Evolutionary conservation across 495 filamentous ascomycete species (phyloP).

Genomic region (Lichina pygmaea): DNA sequence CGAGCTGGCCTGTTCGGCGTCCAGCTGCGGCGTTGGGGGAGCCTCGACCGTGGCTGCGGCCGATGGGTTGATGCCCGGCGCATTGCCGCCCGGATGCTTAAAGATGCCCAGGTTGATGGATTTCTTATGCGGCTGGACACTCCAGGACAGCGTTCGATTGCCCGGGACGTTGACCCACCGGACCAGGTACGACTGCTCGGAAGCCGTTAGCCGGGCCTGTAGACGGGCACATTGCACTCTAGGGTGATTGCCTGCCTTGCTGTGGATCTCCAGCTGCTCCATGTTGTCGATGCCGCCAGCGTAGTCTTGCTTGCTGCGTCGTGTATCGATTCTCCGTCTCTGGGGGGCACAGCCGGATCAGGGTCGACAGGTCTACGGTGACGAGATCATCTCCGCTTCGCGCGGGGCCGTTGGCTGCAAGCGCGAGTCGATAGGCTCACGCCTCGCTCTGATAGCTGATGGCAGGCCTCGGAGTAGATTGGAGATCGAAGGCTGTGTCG

Average conservation of each 20-base stretch:
- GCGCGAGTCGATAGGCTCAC: too few relatives aligned
- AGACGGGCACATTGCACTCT: background rate
- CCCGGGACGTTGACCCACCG: constrained; percentile 84
- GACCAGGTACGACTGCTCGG: constrained; percentile 67
- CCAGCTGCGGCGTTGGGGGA: background rate
- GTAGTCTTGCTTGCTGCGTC: too few relatives aligned
- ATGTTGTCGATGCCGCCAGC: constrained; percentile 47
- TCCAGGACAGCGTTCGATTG: constrained; percentile 88
- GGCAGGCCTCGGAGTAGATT: too few relatives aligned
- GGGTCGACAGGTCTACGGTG: too few relatives aligned
- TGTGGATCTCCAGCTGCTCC: constrained; percentile 93
- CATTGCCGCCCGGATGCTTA: constrained; percentile 63
- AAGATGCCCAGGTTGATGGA: constrained; percentile 95
- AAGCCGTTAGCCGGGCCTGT: background rate
- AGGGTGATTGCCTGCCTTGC: constrained; percentile 39
- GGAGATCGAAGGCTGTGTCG: too few relatives aligned
- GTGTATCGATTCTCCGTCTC: too few relatives aligned
- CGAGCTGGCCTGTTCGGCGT: background rate
- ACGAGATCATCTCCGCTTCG: too few relatives aligned
- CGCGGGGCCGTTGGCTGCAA: too few relatives aligned
- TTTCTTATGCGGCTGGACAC: constrained; percentile 88
- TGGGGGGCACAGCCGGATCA: too few relatives aligned
- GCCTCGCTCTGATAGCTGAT: too few relatives aligned
- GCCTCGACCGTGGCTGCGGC: constrained; percentile 9
- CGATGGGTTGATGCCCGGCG: constrained; percentile 22